Evolutionary conservation across 1,139 yeast species (phyloP), one percentile per base, ranked within the genome.

Genomic region (Hemisphaericaspora subhashii): DNA sequence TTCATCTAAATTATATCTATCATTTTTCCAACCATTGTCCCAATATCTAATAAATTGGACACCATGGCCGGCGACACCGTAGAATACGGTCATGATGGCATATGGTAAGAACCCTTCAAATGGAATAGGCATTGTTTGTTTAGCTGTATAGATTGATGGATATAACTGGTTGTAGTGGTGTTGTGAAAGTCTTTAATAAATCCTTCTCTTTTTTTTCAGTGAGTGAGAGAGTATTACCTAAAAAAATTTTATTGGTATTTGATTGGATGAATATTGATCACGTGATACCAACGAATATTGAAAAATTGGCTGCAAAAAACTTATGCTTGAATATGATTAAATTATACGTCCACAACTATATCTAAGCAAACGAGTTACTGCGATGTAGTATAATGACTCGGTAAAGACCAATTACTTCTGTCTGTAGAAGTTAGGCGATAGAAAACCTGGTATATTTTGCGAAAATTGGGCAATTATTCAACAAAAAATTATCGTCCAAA

Each of bases 21-120:
- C 77, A 39, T 69, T 68, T 50, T 72, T 72, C 76, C 76, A 72
- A 16, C 77, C 77, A 55, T 71, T 72, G 48, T 72, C 77, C 76
- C 76, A 72, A 59, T 72, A 71, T 62, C 77, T 66, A 44, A 72
- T 55, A 48, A 60, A 67, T 25, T 71, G 74, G 22, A 60, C 69
- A 42, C 77, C 77, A 52, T 69, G 73, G 37, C 77, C 77, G 27
- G 77, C 77, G 30, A 72, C 48, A n/a, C 73, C 76, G 45, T 66
- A 72, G 53, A 72, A 72, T 20, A 67, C 77, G 36, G 72, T 59
- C 77, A 72, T 72, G 46, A 72, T 65, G 40, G 74, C 71, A 44
- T 67, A 72, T 36, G 77, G 77, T 48, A 72, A 58, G 49, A 72
- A 69, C 43, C 77, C 77, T 60, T 72, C 77, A 47, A 72, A 72